Conservation (phyloP, 2,329 filamentous ascomycete species). For the Fragosphaeria purpurea region DNA sequence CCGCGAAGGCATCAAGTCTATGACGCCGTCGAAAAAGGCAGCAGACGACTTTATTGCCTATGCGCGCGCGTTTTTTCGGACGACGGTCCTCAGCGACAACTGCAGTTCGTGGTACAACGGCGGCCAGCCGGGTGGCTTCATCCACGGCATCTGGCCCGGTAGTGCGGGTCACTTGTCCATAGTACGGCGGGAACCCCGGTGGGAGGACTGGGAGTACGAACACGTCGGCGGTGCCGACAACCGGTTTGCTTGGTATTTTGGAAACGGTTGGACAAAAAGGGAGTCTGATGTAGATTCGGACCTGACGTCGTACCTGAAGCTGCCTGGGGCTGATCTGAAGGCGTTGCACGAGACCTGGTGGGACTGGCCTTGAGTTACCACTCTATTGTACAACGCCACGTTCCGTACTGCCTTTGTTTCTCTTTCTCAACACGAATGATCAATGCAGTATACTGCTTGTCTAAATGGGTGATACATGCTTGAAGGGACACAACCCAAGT, state of each 20-base stretch:
- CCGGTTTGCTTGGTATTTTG: conserved; percentile 33
- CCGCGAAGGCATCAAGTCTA: conserved; percentile 33
- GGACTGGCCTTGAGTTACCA: too few relatives aligned
- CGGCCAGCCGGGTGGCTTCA: conserved; percentile 18
- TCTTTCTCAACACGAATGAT: too few relatives aligned
- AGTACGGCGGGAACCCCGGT: conserved; percentile 18
- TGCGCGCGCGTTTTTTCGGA: conserved; percentile 20
- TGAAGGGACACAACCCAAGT: too few relatives aligned
- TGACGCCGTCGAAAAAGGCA: conserved; percentile 7
- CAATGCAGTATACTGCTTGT: too few relatives aligned
- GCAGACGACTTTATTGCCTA: conserved; percentile 20
- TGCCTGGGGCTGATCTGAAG: conserved; percentile 47
- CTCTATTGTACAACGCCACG: too few relatives aligned
- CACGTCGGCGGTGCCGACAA: conserved; percentile 36
- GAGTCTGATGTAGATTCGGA: conserved; percentile 30
- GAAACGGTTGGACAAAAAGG: conserved; percentile 31
- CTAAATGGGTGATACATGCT: too few relatives aligned
- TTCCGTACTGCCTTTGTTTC: too few relatives aligned
- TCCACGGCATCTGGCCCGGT: conserved; percentile 18
- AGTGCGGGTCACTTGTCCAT: conserved; percentile 17
- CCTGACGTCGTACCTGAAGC: conserved; percentile 31
- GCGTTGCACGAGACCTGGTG: conserved; percentile 60
- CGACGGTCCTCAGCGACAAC: conserved; percentile 20
- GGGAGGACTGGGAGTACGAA: conserved; percentile 24
- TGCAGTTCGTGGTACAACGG: conserved; percentile 23